Percentiles rank a stretch among this genome's conserved stretches.
Evolutionary conservation across 306 rosid species (phyloP).

Genomic region (Begonia masoniana): DNA sequence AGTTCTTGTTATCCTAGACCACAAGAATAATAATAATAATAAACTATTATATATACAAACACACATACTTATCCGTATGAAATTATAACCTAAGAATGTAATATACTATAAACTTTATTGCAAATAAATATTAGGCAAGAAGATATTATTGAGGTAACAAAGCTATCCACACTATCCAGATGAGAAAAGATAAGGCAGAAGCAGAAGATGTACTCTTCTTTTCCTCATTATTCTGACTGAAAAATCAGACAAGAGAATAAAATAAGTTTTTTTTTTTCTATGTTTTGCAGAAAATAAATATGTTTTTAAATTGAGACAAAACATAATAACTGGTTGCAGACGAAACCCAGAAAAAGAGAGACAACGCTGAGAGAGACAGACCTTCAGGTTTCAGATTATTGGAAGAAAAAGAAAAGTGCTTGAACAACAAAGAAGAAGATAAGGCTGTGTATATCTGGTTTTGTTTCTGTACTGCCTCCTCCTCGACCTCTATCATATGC

Average conservation of each 20-base stretch:
- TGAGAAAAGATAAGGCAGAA: background rate
- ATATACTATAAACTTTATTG: no score
- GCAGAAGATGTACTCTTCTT: background rate
- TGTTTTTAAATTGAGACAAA: no score
- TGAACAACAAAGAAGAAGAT: background rate
- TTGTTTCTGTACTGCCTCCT: background rate
- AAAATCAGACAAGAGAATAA: background rate
- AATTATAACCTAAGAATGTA: no score
- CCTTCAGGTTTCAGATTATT: no score
- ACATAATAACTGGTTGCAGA: background rate
- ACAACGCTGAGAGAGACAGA: background rate
- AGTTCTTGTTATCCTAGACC: no score
- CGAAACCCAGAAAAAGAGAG: slow-evolving; percentile 1
- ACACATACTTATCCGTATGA: no score
- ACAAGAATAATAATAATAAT: no score
- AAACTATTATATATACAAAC: no score
- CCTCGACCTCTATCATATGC: background rate
- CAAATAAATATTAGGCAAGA: no score
- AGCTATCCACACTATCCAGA: background rate
- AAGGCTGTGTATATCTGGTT: background rate
- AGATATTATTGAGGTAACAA: background rate
- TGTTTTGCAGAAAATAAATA: background rate
- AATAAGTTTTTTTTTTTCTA: background rate
- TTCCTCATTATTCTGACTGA: slow-evolving; percentile 1
- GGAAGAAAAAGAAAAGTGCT: background rate